Evolutionary conservation across 345 rosid genomes (phyloP).

Genomic region (Alliaria petiolata): DNA sequence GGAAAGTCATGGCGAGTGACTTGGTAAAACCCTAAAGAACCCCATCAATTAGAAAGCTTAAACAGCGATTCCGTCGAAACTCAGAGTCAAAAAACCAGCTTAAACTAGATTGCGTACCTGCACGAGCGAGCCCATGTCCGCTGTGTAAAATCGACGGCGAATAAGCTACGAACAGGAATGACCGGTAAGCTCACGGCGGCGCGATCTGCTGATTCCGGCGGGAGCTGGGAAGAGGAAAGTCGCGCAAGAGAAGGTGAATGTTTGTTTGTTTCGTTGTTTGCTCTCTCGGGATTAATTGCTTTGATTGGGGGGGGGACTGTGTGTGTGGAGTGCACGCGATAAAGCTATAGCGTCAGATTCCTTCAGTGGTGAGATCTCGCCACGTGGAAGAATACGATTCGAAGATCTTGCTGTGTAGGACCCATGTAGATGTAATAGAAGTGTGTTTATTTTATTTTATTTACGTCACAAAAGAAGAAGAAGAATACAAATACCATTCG

Average conservation of each 20-base stretch:
- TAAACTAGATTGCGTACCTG: constrained; percentile 36
- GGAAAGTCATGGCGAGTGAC: constrained; percentile 88
- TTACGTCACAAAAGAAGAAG: not conserved
- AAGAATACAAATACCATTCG: too few species aligned
- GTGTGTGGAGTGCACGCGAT: constrained; percentile 14
- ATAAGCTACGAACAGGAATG: not conserved
- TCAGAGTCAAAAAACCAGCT: not conserved
- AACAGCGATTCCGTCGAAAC: too few species aligned
- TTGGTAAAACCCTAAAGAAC: constrained; percentile 73
- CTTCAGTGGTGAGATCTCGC: not conserved
- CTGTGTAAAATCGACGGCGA: not conserved
- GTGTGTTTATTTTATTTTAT: not conserved
- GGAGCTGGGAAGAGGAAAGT: not conserved
- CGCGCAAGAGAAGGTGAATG: not conserved
- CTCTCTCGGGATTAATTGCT: too few species aligned
- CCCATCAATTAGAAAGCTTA: not conserved
- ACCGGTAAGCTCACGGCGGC: not conserved
- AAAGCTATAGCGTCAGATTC: not conserved
- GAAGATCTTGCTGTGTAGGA: not conserved
- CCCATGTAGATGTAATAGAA: not conserved
- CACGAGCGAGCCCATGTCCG: constrained; percentile 49
- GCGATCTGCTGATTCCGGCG: constrained; percentile 1
- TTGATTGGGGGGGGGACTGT: not conserved
- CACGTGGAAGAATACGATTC: constrained; percentile 5
- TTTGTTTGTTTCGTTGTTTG: not conserved